Evolutionary conservation across 2,329 filamentous ascomycete species (phyloP), one percentile per base, ranked within the genome.

Genomic region (Aschersonia sp.): DNA sequence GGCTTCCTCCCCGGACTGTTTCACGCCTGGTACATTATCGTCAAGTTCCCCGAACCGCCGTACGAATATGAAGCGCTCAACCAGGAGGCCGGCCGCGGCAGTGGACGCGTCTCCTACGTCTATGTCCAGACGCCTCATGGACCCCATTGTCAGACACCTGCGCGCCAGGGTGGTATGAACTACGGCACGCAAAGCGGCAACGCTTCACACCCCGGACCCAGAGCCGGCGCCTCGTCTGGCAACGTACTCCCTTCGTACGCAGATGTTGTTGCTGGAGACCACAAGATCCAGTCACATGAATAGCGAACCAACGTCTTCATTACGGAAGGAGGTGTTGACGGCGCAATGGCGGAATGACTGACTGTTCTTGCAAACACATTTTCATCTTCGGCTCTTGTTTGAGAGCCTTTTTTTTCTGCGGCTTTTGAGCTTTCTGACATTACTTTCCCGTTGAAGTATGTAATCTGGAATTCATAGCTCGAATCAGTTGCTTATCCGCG

Each of bases 21-120:
- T 2, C 92, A 98, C 70, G 79, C 89, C 52, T 97, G 92, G 90
- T 98, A 97, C 74, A 94, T 97, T 66, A 95, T 98, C 66, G 78
- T 86, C 58, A 84, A 86, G 61, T 86, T 83, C 64, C 92, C 92
- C 49, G 90, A 95, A 51, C 55, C 76, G 41, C 73, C 81, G 49
- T 76, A 76, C 63, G 78, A 83, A 52, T 88, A 92, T 66, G 77
- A 86, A 55, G 67, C 71, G 45, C 63, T 84, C 41, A 66, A 76
- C 5, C 77, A 80, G 47, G 74, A 77, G 57, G 56, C 22, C 22
- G 22, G 22, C 22, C 22, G 22, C 22, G 22, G 22, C 22, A 22
- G 61, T 56, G 70, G 74, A 55, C 74, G 72, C 51, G 79, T 90
- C 48, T 83, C 81, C 40, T 90, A 92, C 65, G 84, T 94, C 62